Base-by-base conservation (phyloP, 2,329 filamentous ascomycete genomes). In the Knoxdaviesia proteae region DNA sequence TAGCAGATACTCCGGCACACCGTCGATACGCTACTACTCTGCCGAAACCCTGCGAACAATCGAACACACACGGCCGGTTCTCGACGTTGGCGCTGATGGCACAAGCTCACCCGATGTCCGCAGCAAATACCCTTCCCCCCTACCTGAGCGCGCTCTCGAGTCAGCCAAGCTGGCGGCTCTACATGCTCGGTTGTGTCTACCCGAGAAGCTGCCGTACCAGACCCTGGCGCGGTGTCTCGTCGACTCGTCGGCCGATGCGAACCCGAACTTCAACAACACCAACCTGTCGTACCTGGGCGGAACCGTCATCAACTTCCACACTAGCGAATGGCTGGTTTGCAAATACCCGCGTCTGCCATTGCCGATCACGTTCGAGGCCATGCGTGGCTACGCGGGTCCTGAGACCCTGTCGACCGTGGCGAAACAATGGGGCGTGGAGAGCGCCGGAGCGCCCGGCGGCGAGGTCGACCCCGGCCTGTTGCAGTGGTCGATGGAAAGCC, bases 131-230 rank as follows among this genome's bases (percentile, higher is more conserved):
- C 80, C 83, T 42, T 88, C 84, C 53, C 84, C 84, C 50, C 71
- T 71, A 43, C 74, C 77, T 49, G 63, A 71, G 52, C 68, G 69
- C 49, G 80, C 84, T 38, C 62, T 68, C 46, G 60, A 67, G 49
- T 96, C 88, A 39, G 78, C 86, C 48, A 96, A 94, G 65, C 80
- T 98, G 52, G 77, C 86, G 49, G 87, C 90, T 49, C 74, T 98
- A 39, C 87, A 94, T 60, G 84, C 87, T 52, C 82, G 90, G 59
- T 73, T 98, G 47, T 75, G 76, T 36, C 75, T 98, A 44, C 79
- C 87, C 30, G 69, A 73, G 48, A 82, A 80, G 61, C 71, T 96
- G 48, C 88, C 90, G 34, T 62, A 93, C 46, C 71, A 90, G 63
- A 88, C 83, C 5, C 74, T 98, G 49, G 87, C 84, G 47, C 76